Evolutionary conservation across 2,329 filamentous ascomycete genomes (phyloP).

Genomic region (Diaporthe amygdali): DNA sequence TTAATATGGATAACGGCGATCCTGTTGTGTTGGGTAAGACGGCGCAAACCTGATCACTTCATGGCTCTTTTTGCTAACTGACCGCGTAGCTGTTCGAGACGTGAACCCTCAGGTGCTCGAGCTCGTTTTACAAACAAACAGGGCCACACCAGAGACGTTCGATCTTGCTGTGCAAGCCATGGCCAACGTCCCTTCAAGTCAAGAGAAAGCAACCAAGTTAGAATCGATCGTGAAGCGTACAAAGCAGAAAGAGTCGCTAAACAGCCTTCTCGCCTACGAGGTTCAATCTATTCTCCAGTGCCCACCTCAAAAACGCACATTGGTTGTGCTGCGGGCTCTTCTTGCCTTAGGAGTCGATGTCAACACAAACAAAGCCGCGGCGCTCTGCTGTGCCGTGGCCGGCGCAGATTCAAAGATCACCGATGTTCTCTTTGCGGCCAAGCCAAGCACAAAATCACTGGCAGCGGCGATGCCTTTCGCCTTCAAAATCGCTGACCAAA

Average conservation of each 20-base stretch:
- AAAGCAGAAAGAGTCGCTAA: constrained; percentile 48
- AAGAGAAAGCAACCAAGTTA: constrained; percentile 55
- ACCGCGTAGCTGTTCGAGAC: constrained; percentile 42
- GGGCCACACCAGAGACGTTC: constrained; percentile 49
- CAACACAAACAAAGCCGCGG: constrained; percentile 57
- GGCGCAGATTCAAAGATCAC: constrained; percentile 50
- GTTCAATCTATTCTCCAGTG: constrained; percentile 50
- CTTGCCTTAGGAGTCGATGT: constrained; percentile 58
- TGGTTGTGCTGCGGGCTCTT: constrained; percentile 51
- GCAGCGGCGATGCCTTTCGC: constrained; percentile 57
- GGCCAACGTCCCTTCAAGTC: constrained; percentile 47
- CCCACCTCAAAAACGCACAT: constrained; percentile 41
- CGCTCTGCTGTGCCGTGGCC: constrained; percentile 56
- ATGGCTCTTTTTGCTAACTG: constrained; percentile 19
- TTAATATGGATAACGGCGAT: constrained; percentile 53
- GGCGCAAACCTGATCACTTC: background rate
- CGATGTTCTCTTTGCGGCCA: constrained; percentile 52
- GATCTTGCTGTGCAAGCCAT: constrained; percentile 48
- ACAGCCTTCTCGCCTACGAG: constrained; percentile 54
- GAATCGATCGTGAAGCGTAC: constrained; percentile 50
- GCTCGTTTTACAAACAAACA: constrained; percentile 50
- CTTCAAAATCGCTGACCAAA: constrained; percentile 54
- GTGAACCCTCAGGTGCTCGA: constrained; percentile 55
- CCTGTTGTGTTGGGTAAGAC: constrained; percentile 43
- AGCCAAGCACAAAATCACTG: constrained; percentile 49